These are phyloP conservation scores for Magnolia changhungtana DNA, from an alignment of 164 flowering plant genomes.

Conservation along the genomic window DNA sequence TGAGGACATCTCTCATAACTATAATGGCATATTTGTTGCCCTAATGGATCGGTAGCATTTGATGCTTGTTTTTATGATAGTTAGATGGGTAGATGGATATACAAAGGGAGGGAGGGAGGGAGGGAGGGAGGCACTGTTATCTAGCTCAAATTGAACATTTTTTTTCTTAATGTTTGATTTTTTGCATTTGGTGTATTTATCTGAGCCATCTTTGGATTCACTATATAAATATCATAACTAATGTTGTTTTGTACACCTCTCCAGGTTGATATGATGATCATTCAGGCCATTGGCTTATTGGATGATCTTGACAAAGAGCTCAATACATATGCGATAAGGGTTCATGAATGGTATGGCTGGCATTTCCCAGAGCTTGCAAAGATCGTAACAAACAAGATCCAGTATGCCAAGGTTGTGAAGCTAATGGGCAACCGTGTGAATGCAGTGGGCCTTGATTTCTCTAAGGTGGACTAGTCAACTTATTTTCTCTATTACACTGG, in stretches of 20 bases:
- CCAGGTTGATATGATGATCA: constrained; percentile 95
- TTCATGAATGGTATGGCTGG: constrained; percentile 98
- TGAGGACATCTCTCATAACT: not conserved
- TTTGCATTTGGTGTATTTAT: not conserved
- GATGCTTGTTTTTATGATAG: not conserved
- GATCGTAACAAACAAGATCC: constrained; percentile 81
- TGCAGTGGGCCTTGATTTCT: constrained; percentile 92
- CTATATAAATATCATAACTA: not conserved
- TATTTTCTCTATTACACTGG: not conserved
- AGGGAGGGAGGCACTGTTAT: too few species aligned
- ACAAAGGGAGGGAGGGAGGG: too few species aligned
- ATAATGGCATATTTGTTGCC: not conserved
- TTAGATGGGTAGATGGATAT: too few species aligned
- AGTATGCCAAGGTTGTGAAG: constrained; percentile 85
- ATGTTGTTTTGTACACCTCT: not conserved
- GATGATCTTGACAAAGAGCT: constrained; percentile 98
- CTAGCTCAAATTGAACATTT: not conserved
- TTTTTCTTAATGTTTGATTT: not conserved
- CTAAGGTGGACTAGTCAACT: constrained; percentile 47
- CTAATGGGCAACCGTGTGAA: constrained; percentile 78
- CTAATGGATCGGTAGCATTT: not conserved
- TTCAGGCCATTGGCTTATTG: constrained; percentile 92
- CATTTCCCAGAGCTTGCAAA: constrained; percentile 97
- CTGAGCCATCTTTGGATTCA: not conserved
- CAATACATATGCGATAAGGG: constrained; percentile 95